Base-by-base conservation (phyloP, 2,329 filamentous ascomycete genomes). In the Sporothrix mexicana region DNA sequence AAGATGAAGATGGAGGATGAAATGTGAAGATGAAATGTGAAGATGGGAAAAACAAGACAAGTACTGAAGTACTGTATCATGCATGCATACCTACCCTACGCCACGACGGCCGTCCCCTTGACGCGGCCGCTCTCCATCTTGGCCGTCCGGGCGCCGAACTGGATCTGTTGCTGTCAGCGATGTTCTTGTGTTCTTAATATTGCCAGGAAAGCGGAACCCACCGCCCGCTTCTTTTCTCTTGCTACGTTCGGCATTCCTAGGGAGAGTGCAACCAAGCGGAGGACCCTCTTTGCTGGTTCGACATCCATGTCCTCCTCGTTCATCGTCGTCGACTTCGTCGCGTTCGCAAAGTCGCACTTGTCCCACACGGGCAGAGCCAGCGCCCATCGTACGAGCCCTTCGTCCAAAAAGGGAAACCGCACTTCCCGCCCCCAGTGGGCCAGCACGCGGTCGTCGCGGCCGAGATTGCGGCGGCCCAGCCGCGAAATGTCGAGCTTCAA, bases 391-490 rank as follows among this genome's bases (percentile, higher is more conserved):
- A 98, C 90, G 61, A 99, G 87, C 2, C 88, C 85, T 81, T 99
- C 96, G 74, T 98, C 96, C 0, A 99, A 87, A 78, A 89, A 99
- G 0, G 97, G 96, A 79, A 97, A 98, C 49, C 96, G 88, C 45
- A 92, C 92, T 81, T 99, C 96, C 74, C 91, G 91, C 15, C 93
- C 90, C 92, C 95, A 98, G 78, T 97, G 88, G 2, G 93, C 91
- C 81, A 98, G 93, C 20, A 95, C 92, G 30, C 96, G 89, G 81
- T 99, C 97, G 78, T 99, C 96, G 10, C 96, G 90, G 3, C 96
- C 97, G 8, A 99, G 87, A 76, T 99, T 99, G n/a, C 96, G 90
- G 81, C 96, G 94, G 0, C 95, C 95, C 1, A 99, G 88, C 30
- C 97, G 89, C 66, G 88, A 85, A 51, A 98, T 91, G 74, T 99